Conservation (phyloP, 306 rosid species). For the Pterocarpus santalinus region DNA sequence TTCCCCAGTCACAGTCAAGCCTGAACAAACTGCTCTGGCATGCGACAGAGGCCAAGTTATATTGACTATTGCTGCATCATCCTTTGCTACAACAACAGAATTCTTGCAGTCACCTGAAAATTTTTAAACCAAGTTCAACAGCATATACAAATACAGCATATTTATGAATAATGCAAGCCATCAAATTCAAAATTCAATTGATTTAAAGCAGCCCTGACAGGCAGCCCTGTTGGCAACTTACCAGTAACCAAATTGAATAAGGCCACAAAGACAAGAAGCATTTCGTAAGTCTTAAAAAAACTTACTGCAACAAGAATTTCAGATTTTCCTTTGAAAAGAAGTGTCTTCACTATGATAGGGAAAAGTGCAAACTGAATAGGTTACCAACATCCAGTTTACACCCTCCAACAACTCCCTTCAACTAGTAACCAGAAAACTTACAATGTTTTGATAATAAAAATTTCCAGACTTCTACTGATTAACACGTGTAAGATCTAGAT, state of each 20-base stretch:
- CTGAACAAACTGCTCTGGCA: conserved; percentile 58
- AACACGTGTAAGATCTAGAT: not conserved
- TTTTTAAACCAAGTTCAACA: not conserved
- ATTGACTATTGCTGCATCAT: conserved; percentile 49
- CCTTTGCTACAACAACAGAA: conserved; percentile 50
- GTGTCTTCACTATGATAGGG: not conserved
- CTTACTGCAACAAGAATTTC: not conserved
- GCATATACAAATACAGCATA: not conserved
- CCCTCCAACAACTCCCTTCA: not conserved
- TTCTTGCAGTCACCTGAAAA: conserved; percentile 57
- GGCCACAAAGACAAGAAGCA: too few species aligned
- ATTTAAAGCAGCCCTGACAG: too few species aligned
- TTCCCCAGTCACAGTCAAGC: conserved; percentile 57
- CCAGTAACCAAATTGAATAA: too few species aligned
- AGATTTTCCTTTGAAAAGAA: conserved; percentile 1
- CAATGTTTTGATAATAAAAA: not conserved
- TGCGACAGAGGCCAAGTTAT: conserved; percentile 62
- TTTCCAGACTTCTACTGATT: not conserved
- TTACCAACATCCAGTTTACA: not conserved
- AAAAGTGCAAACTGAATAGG: not conserved
- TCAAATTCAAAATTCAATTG: not conserved
- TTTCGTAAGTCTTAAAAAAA: too few species aligned
- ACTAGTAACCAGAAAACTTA: too few species aligned
- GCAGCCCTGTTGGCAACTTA: too few species aligned
- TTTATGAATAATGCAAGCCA: not conserved